Percentiles rank a stretch among this genome's conserved stretches.
These are phyloP conservation scores for Apophysomyces sp. DNA, from an alignment of 371 early-diverging fungal species.

Conservation along the genomic window DNA sequence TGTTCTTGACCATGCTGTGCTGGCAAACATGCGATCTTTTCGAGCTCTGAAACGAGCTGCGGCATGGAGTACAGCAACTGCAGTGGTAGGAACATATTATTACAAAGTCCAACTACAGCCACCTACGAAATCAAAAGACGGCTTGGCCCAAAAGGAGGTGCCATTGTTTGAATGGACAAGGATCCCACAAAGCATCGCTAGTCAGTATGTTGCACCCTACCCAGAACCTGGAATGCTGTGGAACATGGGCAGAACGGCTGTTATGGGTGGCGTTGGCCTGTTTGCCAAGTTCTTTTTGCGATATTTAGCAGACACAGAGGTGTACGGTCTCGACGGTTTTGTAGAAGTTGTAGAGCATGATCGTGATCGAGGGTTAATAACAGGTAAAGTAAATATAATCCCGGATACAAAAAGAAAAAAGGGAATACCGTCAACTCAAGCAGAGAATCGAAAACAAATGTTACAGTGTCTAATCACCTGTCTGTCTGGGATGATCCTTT, in stretches of 20 bases:
- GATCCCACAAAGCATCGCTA: conserved; percentile 28
- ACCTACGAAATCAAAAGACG: conserved; percentile 1
- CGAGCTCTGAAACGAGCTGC: background rate
- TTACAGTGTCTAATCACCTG: conserved; percentile 47
- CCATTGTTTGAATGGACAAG: conserved; percentile 40
- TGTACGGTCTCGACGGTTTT: conserved; percentile 61
- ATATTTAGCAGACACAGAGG: conserved; percentile 48
- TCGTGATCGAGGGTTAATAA: conserved; percentile 63
- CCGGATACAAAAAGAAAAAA: too few relatives aligned
- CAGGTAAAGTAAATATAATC: conserved; percentile 46
- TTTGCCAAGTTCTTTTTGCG: conserved; percentile 57
- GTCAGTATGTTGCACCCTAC: conserved; percentile 20
- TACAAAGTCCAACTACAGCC: background rate
- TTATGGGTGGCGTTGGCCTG: conserved; percentile 44
- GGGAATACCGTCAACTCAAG: background rate
- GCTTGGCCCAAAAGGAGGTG: conserved; percentile 15
- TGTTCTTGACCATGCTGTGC: background rate
- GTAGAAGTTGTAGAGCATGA: conserved; percentile 51
- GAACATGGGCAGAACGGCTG: conserved; percentile 42
- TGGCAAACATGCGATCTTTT: background rate
- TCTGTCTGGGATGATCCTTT: conserved; percentile 81
- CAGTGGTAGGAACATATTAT: conserved; percentile 1
- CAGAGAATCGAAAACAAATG: background rate
- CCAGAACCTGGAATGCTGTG: conserved; percentile 40
- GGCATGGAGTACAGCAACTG: conserved; percentile 7